Percentiles rank a stretch among this genome's conserved stretches.
These are phyloP conservation scores for Fraxinus quadrangulata DNA, from an alignment of 257 asterid genomes.

Conservation along the genomic window DNA sequence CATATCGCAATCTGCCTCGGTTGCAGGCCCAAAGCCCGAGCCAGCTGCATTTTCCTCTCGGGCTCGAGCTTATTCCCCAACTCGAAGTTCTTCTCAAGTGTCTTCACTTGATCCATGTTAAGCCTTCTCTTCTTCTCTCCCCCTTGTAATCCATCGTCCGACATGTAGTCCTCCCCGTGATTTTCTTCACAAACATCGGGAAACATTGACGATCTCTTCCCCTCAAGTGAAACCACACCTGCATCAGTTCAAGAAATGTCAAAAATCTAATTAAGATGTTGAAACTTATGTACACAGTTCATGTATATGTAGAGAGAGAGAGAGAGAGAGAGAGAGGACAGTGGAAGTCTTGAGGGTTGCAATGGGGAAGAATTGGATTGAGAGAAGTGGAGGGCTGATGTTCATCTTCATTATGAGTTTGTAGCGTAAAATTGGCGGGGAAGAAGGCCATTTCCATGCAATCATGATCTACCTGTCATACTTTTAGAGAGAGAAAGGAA, in stretches of 20 bases:
- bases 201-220: slow-evolving; percentile 12
- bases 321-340: slow-evolving; percentile 28
- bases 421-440: slow-evolving; percentile 1
- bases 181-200: slow-evolving; percentile 22
- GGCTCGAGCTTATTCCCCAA: slow-evolving; percentile 63
- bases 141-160: slow-evolving; percentile 56
- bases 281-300: not conserved
- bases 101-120: slow-evolving; percentile 61
- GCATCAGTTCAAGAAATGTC: not conserved
- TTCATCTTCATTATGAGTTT: slow-evolving; percentile 29
- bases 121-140: slow-evolving; percentile 69
- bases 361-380: slow-evolving; percentile 37
- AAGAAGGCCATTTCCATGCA: slow-evolving; percentile 11
- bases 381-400: slow-evolving; percentile 47
- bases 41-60: slow-evolving; percentile 65
- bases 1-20: slow-evolving; percentile 69
- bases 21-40: slow-evolving; percentile 62
- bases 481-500: not conserved
- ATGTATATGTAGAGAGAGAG: not conserved
- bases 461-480: not conserved
- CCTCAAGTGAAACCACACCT: slow-evolving; percentile 31
- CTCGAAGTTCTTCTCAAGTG: slow-evolving; percentile 66
- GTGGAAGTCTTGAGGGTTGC: slow-evolving; percentile 42
- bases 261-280: not conserved
- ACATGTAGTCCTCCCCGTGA: slow-evolving; percentile 52